These are phyloP conservation scores for Candida incommunis DNA, from an alignment of 805 yeast species.

Conservation along the genomic window DNA sequence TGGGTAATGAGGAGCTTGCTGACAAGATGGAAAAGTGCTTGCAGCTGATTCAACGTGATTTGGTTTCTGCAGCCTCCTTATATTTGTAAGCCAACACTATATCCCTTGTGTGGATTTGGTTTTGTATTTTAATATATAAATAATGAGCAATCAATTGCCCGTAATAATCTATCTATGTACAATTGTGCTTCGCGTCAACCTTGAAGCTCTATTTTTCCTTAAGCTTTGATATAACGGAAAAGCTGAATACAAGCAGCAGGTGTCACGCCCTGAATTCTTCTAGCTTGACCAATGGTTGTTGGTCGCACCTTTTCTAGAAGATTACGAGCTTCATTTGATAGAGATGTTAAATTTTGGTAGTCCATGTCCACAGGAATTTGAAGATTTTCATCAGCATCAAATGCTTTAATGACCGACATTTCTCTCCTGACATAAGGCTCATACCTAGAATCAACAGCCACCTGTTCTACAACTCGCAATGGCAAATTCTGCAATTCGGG, in stretches of 20 bases:
- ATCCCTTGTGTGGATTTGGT: not conserved
- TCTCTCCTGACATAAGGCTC: conserved; percentile 70
- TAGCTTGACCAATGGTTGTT: conserved; percentile 84
- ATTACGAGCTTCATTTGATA: conserved; percentile 65
- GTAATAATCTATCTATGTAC: too few relatives aligned
- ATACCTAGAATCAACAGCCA: conserved; percentile 71
- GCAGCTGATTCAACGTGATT: conserved; percentile 83
- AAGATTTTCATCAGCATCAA: conserved; percentile 69
- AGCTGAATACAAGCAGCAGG: conserved; percentile 65
- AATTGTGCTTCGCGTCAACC: too few relatives aligned
- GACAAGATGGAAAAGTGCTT: conserved; percentile 79
- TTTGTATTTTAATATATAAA: not conserved
- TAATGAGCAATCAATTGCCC: too few relatives aligned
- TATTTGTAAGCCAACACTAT: conserved; percentile 33
- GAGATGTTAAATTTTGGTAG: conserved; percentile 41
- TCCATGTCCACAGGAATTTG: conserved; percentile 54
- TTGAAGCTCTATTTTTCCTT: too few relatives aligned
- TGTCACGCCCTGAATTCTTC: conserved; percentile 87
- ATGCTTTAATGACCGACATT: conserved; percentile 54
- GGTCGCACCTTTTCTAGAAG: conserved; percentile 68
- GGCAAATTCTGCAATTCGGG: conserved; percentile 24
- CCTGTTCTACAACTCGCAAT: conserved; percentile 40
- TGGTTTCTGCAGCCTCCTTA: conserved; percentile 91
- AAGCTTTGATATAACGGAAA: conserved; percentile 1
- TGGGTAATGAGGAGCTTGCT: conserved; percentile 78